These are phyloP conservation scores for Coleophoma crateriformis DNA, from an alignment of 2,329 filamentous ascomycete genomes.

Conservation along the genomic window DNA sequence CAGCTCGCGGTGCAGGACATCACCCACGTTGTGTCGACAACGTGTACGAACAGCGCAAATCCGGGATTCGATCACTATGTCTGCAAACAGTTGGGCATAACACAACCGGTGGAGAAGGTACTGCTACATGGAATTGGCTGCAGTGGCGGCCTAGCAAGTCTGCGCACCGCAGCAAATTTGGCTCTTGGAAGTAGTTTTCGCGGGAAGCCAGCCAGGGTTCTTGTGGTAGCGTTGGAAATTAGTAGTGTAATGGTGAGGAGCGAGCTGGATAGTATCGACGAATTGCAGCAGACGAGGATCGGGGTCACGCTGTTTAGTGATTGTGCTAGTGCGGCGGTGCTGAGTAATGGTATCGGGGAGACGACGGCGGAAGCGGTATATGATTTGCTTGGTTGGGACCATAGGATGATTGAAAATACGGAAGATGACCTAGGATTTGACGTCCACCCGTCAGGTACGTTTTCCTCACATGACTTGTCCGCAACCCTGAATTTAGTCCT, in stretches of 20 bases:
- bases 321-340: constrained; percentile 58
- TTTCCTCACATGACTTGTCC: not conserved
- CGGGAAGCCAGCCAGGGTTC: constrained; percentile 52
- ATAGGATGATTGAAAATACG: constrained; percentile 55
- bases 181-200: constrained; percentile 57
- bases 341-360: constrained; percentile 57
- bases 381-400: constrained; percentile 60
- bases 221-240: constrained; percentile 61
- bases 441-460: constrained; percentile 52
- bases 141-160: constrained; percentile 54
- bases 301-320: constrained; percentile 65
- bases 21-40: constrained; percentile 63
- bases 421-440: constrained; percentile 61
- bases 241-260: constrained; percentile 56
- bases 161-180: constrained; percentile 61
- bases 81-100: constrained; percentile 50
- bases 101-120: constrained; percentile 55
- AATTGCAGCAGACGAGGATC: constrained; percentile 55
- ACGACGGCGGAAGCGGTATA: constrained; percentile 36
- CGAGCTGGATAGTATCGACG: constrained; percentile 58
- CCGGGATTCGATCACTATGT: constrained; percentile 65
- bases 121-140: constrained; percentile 63
- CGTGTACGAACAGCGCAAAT: constrained; percentile 65
- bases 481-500: not conserved
- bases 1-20: constrained; percentile 45